phyloP scores from a whole-genome alignment of 2,329 filamentous ascomycete species.

The Lithohypha guttulata region DNA sequence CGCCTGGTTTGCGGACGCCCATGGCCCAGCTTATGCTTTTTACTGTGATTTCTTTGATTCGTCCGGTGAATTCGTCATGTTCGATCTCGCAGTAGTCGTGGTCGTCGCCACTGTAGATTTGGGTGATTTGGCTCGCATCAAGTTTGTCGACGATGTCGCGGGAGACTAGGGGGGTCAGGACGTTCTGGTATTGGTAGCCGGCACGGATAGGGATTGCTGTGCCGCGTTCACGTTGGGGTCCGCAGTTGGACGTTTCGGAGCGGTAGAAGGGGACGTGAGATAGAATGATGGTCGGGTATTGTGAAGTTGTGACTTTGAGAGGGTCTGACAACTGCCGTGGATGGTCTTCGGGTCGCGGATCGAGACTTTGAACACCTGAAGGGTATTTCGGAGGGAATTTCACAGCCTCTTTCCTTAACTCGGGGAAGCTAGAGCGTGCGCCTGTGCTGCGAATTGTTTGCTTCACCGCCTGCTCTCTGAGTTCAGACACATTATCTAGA shows the following conservation, averaged over 20 bases:
- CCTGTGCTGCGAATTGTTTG: background rate
- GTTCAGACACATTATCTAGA: constrained; percentile 52
- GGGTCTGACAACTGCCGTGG: background rate
- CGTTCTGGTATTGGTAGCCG: constrained; percentile 96
- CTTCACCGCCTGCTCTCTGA: constrained; percentile 49
- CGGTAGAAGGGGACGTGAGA: constrained; percentile 87
- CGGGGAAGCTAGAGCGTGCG: constrained; percentile 1
- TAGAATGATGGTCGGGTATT: constrained; percentile 74
- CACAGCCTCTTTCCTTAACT: constrained; percentile 1
- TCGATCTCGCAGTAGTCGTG: constrained; percentile 93
- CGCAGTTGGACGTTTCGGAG: constrained; percentile 71
- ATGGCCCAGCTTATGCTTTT: constrained; percentile 95
- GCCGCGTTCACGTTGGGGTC: constrained; percentile 68
- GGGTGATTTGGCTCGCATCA: constrained; percentile 56
- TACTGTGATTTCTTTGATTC: constrained; percentile 73
- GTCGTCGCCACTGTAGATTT: constrained; percentile 91
- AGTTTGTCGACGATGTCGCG: constrained; percentile 63
- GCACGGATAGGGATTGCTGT: constrained; percentile 67
- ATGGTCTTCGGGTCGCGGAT: background rate
- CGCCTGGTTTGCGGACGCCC: constrained; percentile 80
- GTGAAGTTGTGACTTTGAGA: constrained; percentile 11
- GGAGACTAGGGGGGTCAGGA: constrained; percentile 67
- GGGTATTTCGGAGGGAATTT: background rate
- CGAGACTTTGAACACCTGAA: background rate
- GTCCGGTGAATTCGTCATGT: constrained; percentile 58